These are phyloP conservation scores for Quercus phellos DNA, from an alignment of 331 rosid species.

Conservation along the genomic window DNA sequence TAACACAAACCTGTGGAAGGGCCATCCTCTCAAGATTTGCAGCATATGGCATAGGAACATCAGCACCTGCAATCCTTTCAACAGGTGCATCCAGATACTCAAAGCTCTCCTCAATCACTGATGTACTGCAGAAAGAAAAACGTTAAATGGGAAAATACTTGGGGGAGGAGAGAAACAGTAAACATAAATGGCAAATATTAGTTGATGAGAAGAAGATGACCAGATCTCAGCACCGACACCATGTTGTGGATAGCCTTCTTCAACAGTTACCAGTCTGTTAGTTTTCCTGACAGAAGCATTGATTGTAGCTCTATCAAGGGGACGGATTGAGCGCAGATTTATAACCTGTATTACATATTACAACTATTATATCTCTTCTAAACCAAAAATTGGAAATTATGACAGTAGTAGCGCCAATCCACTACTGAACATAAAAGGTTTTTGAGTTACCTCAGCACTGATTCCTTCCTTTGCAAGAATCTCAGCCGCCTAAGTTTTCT, in stretches of 20 bases:
- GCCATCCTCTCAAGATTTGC: conserved; percentile 95
- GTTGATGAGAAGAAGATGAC: conserved; percentile 29
- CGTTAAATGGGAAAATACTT: neutral
- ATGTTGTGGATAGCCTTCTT: conserved; percentile 99
- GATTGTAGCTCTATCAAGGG: conserved; percentile 89
- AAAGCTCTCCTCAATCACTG: conserved; percentile 90
- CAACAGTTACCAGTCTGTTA: conserved; percentile 84
- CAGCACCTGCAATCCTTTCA: conserved; percentile 94
- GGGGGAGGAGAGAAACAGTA: neutral
- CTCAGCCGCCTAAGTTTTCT: conserved; percentile 77
- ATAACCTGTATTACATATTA: conserved; percentile 45
- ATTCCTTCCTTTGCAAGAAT: conserved; percentile 79
- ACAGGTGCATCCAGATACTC: conserved; percentile 98
- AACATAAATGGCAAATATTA: conserved; percentile 5
- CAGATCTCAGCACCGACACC: conserved; percentile 99
- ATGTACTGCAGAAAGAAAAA: conserved; percentile 47
- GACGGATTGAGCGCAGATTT: conserved; percentile 89
- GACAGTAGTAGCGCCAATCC: neutral
- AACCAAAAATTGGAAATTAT: neutral
- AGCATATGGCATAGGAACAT: conserved; percentile 97
- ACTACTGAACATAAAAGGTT: too few species aligned
- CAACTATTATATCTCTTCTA: too few species aligned
- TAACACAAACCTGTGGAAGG: conserved; percentile 72
- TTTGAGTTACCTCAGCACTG: conserved; percentile 71
- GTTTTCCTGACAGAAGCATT: conserved; percentile 93